Evolutionary conservation across 352 stramenopile species (phyloP).

Genomic region (Globisporangium cystogenes): DNA sequence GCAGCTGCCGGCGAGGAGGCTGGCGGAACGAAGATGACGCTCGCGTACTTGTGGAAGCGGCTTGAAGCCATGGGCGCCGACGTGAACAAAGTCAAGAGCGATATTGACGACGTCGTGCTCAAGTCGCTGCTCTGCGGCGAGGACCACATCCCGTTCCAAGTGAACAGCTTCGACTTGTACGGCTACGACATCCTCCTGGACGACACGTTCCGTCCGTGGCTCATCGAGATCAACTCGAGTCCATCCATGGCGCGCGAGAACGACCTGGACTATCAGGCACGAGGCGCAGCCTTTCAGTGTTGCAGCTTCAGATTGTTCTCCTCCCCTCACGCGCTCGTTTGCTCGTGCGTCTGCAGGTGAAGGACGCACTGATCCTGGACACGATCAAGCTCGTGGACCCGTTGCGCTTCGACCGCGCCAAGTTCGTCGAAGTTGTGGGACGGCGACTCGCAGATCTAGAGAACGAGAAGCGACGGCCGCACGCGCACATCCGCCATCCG

Average conservation of each 20-base stretch:
- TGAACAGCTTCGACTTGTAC: constrained; percentile 93
- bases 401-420: constrained; percentile 69
- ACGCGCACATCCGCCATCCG: constrained; percentile 48
- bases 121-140: constrained; percentile 87
- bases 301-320: not conserved
- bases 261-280: constrained; percentile 62
- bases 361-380: constrained; percentile 87
- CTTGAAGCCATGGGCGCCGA: constrained; percentile 66
- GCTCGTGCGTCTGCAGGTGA: constrained; percentile 36
- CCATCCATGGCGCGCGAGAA: constrained; percentile 90
- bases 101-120: constrained; percentile 76
- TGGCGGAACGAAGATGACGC: constrained; percentile 77
- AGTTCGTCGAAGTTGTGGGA: constrained; percentile 59
- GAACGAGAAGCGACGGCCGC: constrained; percentile 45
- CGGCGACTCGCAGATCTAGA: constrained; percentile 55
- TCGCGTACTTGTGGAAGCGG: constrained; percentile 69
- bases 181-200: constrained; percentile 96
- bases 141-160: constrained; percentile 87
- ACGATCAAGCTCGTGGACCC: constrained; percentile 84
- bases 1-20: constrained; percentile 34
- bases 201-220: constrained; percentile 83
- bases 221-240: constrained; percentile 96
- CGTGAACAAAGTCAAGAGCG: constrained; percentile 50
- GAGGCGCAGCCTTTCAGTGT: not conserved
- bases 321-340: not conserved